Evolutionary conservation across 768 basidiomycete genomes (phyloP).

Genomic region (Leccinum obscurum): DNA sequence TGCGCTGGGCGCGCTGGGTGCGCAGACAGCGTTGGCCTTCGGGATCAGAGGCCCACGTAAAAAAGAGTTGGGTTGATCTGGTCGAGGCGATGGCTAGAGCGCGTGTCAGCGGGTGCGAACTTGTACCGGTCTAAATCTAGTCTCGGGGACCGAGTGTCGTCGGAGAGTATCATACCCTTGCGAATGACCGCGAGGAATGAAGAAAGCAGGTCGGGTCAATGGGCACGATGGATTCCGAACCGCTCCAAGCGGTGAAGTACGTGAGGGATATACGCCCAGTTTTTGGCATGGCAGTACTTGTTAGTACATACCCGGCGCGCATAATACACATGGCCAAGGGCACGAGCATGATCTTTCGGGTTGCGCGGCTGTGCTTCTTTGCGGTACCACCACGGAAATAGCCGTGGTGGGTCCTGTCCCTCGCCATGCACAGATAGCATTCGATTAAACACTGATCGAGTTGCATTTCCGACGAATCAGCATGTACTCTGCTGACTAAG

Average conservation of each 20-base stretch:
- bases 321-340: too few relatives aligned
- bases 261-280: slow-evolving; percentile 38
- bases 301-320: too few relatives aligned
- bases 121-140: slow-evolving; percentile 48
- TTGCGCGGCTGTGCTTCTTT: too few relatives aligned
- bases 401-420: too few relatives aligned
- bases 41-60: slow-evolving; percentile 51
- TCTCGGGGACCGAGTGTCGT: slow-evolving; percentile 20
- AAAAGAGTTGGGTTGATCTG: slow-evolving; percentile 54
- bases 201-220: slow-evolving; percentile 43
- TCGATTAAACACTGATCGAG: too few relatives aligned
- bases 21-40: slow-evolving; percentile 26
- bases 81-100: slow-evolving; percentile 38
- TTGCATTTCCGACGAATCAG: too few relatives aligned
- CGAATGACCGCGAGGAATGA: slow-evolving; percentile 42
- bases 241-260: slow-evolving; percentile 42
- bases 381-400: too few relatives aligned
- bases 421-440: too few relatives aligned
- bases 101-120: slow-evolving; percentile 32
- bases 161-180: slow-evolving; percentile 27
- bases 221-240: slow-evolving; percentile 48
- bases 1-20: slow-evolving; percentile 10
- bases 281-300: slow-evolving; percentile 25
- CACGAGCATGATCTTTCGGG: too few relatives aligned
- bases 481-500: too few relatives aligned